phyloP scores from a whole-genome alignment of 176 grass and related monocot species.

The Aegilops longissima region DNA sequence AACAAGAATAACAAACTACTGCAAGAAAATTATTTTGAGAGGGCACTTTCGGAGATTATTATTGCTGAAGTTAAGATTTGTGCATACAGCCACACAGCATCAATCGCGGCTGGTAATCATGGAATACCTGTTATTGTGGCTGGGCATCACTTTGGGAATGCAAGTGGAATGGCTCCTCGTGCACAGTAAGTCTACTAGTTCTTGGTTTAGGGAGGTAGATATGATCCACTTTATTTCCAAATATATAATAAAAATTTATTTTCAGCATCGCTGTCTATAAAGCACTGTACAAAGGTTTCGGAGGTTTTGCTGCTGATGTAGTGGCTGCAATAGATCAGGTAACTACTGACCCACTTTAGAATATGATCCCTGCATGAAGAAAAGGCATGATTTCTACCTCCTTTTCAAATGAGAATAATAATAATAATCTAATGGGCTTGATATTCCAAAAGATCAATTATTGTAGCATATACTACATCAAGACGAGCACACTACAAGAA shows the following conservation, averaged over 20 bases:
- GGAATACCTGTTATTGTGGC: slow-evolving; percentile 86
- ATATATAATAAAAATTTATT: slow-evolving; percentile 4
- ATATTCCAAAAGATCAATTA: neutral
- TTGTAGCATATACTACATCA: neutral
- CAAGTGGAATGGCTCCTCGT: slow-evolving; percentile 99
- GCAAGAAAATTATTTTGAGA: neutral
- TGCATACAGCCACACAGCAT: slow-evolving; percentile 82
- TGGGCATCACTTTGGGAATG: slow-evolving; percentile 92
- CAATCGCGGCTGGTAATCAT: slow-evolving; percentile 93
- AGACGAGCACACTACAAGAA: neutral
- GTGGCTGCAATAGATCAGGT: slow-evolving; percentile 99
- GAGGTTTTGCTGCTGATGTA: slow-evolving; percentile 99
- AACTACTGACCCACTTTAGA: slow-evolving; percentile 2
- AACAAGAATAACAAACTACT: neutral
- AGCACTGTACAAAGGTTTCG: slow-evolving; percentile 98
- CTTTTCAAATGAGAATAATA: no score
- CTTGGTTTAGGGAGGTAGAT: slow-evolving; percentile 14
- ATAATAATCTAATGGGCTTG: neutral
- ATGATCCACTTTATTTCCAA: neutral
- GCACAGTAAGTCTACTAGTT: slow-evolving; percentile 73
- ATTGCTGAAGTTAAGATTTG: slow-evolving; percentile 26
- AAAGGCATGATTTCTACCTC: neutral
- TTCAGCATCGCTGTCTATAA: slow-evolving; percentile 97
- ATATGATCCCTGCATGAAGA: neutral
- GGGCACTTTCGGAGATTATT: neutral